These are phyloP conservation scores for Fusarium sp. DNA, from an alignment of 2,329 filamentous ascomycete genomes.

Conservation along the genomic window DNA sequence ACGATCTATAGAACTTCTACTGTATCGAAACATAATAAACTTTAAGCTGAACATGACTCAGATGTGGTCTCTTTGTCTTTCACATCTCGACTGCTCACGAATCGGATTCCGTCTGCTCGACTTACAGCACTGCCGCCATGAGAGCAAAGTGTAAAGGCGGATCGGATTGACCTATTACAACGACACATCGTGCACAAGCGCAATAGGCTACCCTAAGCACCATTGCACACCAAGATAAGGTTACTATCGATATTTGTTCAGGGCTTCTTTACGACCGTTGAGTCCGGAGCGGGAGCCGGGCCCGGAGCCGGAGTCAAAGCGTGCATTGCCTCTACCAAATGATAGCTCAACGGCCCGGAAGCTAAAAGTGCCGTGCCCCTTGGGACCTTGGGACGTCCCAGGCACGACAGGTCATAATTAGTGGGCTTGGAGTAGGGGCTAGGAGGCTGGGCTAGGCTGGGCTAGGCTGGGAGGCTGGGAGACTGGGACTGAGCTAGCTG, in stretches of 20 bases:
- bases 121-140: not conserved
- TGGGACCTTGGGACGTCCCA: too few species aligned
- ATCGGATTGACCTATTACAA: not conserved
- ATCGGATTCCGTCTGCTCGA: not conserved
- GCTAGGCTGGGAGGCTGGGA: too few species aligned
- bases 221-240: conserved; percentile 1
- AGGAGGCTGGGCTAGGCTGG: too few species aligned
- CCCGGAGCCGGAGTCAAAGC: conserved; percentile 24
- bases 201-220: conserved; percentile 14
- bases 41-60: not conserved
- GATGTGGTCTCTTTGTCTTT: not conserved
- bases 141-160: too few species aligned
- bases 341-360: conserved; percentile 38
- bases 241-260: not conserved
- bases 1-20: not conserved
- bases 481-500: conserved; percentile 1
- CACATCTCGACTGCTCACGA: too few species aligned
- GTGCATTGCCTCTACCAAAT: conserved; percentile 21
- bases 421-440: not conserved
- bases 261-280: conserved; percentile 3
- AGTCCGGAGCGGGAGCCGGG: not conserved
- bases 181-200: not conserved
- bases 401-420: too few species aligned
- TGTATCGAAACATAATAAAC: not conserved
- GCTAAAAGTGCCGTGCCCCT: conserved; percentile 25